Evolutionary conservation across 345 rosid species (phyloP), one percentile per base, ranked within the genome.

Genomic region (Eucalyptus polybractea): DNA sequence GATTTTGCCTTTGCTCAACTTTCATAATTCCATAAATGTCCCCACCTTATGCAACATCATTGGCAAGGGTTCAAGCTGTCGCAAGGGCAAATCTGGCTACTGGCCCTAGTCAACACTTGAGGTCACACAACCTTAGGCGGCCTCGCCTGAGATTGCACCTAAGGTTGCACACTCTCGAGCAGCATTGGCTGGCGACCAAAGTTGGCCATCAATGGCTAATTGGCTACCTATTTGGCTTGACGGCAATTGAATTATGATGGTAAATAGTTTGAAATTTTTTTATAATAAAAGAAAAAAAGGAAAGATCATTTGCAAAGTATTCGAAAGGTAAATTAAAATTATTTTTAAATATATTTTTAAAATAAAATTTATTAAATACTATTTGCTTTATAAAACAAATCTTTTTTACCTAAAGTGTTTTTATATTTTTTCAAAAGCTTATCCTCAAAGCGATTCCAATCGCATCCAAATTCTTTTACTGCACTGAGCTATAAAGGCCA

Each of bases 141-240:
- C 54, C 54, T 50, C 1, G 4, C 54, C 4, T 50, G 21, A 50
- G 54, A 50, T 16, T 50, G 21, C 58, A 19, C 21, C 54, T 50
- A 6, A 50, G 54, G 8, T 16, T 50, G 21, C 25, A 19, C 2
- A 2, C 1, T 3, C 58, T 54, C 25, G 0, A 21, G 58, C 2
- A 0, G 1, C 4, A 21, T 1, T 54, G 10, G 25, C 4, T 3
- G 1, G 25, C 10, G 2, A 54, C 58, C 8, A 50, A 0, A 50
- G 7, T 50, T 50, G 21, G 21, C 21, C 58, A 53, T 21, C 10
- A 1, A 53, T 53, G 56, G 10, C 2, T 21, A 5, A 53, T 53
- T 53, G 10, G 10, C 10, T 0, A 21, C 1, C 10, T 0, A 53
- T 53, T 21, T 53, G 58, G 58, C 58, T 53, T 2, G 0, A 53